Conservation (phyloP, 306 rosid species). For the Myrica gale region DNA sequence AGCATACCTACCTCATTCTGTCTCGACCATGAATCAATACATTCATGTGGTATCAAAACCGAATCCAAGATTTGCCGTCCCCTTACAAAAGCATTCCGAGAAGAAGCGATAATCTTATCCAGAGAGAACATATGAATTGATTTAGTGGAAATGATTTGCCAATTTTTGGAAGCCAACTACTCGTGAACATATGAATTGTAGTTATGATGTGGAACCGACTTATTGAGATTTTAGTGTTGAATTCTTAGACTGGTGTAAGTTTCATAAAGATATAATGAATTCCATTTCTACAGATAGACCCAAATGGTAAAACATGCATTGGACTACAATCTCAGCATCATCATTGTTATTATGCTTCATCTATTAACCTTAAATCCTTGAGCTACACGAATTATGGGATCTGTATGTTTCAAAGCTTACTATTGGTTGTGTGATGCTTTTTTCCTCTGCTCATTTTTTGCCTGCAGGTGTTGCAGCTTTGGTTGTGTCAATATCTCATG, state of each 20-base stretch:
- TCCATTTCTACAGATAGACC: not conserved
- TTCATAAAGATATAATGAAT: not conserved
- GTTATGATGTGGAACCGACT: not conserved
- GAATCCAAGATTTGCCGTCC: no score
- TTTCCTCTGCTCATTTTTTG: conserved; percentile 20
- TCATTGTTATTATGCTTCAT: not conserved
- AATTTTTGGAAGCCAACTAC: not conserved
- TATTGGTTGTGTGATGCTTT: conserved; percentile 22
- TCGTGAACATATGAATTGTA: not conserved
- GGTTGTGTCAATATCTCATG: conserved; percentile 50
- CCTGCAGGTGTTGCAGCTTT: conserved; percentile 71
- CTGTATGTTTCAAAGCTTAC: not conserved
- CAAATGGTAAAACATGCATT: not conserved
- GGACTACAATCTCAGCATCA: not conserved
- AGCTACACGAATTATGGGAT: not conserved
- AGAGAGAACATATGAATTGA: no score
- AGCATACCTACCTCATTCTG: no score
- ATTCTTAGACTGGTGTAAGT: not conserved
- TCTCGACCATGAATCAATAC: no score
- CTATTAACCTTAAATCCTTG: not conserved
- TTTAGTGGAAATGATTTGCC: not conserved
- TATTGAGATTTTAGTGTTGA: not conserved
- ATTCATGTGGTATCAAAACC: no score
- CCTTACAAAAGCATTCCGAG: no score
- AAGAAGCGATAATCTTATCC: no score